Percentiles rank a stretch among this genome's conserved stretches.
phyloP scores from a whole-genome alignment of 345 rosid species.

The Bruguiera sexangula region DNA sequence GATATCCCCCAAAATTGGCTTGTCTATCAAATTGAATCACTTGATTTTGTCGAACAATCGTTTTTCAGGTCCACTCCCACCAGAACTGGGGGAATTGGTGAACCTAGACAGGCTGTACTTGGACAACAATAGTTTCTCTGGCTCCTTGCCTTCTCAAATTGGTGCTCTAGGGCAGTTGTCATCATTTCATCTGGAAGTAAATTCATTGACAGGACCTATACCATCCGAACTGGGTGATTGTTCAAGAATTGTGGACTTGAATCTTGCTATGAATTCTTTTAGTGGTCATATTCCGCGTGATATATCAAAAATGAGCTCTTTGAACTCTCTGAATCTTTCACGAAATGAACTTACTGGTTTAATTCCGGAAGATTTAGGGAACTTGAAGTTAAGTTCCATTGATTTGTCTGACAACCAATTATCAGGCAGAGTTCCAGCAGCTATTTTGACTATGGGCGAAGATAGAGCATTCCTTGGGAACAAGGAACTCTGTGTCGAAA shows the following conservation, averaged over 20 bases:
- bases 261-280: constrained; percentile 63
- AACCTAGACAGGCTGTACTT: constrained; percentile 57
- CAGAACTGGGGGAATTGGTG: constrained; percentile 49
- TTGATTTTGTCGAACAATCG: constrained; percentile 56
- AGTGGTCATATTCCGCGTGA: constrained; percentile 51
- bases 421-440: constrained; percentile 58
- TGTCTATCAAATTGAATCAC: constrained; percentile 47
- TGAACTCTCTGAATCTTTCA: constrained; percentile 80
- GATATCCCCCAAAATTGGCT: constrained; percentile 47
- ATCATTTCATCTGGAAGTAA: constrained; percentile 68
- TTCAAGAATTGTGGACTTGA: constrained; percentile 59
- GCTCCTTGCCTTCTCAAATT: constrained; percentile 51
- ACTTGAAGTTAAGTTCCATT: constrained; percentile 70
- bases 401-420: constrained; percentile 65
- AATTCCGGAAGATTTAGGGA: constrained; percentile 51
- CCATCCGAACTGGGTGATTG: constrained; percentile 53
- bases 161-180: constrained; percentile 52
- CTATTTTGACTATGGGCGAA: constrained; percentile 66
- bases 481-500: constrained; percentile 53
- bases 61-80: constrained; percentile 65
- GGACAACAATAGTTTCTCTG: constrained; percentile 56
- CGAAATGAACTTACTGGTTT: constrained; percentile 54
- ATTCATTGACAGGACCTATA: constrained; percentile 57
- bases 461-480: constrained; percentile 55
- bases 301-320: constrained; percentile 43